Conservation (phyloP, 192 early-diverging fungal genomes). For the Podila epigama region DNA sequence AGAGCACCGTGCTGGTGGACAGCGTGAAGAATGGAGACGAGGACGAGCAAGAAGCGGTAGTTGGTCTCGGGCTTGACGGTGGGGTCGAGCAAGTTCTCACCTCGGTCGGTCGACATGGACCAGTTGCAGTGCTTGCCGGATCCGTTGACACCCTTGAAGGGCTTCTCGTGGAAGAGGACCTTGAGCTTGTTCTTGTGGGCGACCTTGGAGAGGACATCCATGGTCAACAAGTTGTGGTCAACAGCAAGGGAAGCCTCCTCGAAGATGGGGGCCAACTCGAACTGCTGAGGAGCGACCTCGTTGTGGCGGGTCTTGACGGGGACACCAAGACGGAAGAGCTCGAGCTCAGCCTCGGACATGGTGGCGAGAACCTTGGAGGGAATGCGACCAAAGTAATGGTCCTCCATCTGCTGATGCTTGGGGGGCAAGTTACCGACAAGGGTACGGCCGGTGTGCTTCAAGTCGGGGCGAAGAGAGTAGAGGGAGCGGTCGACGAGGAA, state of each 20-base stretch:
- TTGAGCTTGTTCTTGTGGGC: conserved; percentile 98
- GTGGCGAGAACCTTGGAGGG: conserved; percentile 89
- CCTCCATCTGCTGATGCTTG: conserved; percentile 99
- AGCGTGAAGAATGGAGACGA: conserved; percentile 90
- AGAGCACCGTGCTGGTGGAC: conserved; percentile 92
- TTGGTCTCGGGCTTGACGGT: conserved; percentile 96
- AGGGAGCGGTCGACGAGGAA: conserved; percentile 97
- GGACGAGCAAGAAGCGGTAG: conserved; percentile 96
- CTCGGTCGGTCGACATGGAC: conserved; percentile 92
- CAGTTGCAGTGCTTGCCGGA: conserved; percentile 99
- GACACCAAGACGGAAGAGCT: conserved; percentile 94
- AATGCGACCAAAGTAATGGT: conserved; percentile 99
- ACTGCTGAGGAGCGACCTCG: conserved; percentile 98
- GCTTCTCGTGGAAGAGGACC: conserved; percentile 99
- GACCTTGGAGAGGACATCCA: conserved; percentile 96
- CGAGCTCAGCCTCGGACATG: conserved; percentile 94
- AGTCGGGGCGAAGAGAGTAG: conserved; percentile 93
- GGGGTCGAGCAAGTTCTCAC: conserved; percentile 97
- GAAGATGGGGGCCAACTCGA: conserved; percentile 98
- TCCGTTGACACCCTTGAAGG: conserved; percentile 98
- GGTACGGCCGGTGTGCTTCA: conserved; percentile 96
- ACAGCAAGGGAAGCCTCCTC: conserved; percentile 95
- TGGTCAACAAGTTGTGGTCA: conserved; percentile 98
- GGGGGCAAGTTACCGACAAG: conserved; percentile 93
- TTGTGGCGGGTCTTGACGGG: conserved; percentile 99